Percentiles rank a stretch among this genome's conserved stretches.
phyloP scores from a whole-genome alignment of 2,329 filamentous ascomycete genomes.

The Colletotrichum tofieldiae region DNA sequence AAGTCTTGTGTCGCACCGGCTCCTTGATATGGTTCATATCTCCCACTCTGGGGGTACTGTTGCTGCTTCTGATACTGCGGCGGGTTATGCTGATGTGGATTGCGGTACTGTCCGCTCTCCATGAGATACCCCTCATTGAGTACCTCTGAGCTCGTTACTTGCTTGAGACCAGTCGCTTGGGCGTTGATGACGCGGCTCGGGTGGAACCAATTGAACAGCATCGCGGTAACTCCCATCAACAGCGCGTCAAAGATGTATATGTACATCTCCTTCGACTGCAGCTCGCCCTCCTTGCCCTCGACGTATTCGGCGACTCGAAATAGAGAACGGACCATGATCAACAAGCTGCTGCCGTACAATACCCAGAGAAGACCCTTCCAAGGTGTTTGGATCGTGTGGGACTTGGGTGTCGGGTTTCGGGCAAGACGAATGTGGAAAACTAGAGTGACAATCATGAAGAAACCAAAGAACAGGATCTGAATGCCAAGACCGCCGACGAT shows the following conservation, averaged over 20 bases:
- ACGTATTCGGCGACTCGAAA: slow-evolving; percentile 62
- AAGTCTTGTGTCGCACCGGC: slow-evolving; percentile 7
- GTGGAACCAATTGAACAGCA: slow-evolving; percentile 44
- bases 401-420: slow-evolving; percentile 38
- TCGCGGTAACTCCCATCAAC: slow-evolving; percentile 51
- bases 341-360: slow-evolving; percentile 48
- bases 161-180: slow-evolving; percentile 13
- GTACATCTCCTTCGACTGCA: slow-evolving; percentile 54
- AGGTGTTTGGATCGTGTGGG: slow-evolving; percentile 46
- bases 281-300: slow-evolving; percentile 52
- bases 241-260: slow-evolving; percentile 58
- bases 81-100: slow-evolving; percentile 4
- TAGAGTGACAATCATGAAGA: slow-evolving; percentile 65
- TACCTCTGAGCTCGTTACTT: slow-evolving; percentile 26
- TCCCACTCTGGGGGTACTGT: slow-evolving; percentile 2
- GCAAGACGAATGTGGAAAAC: slow-evolving; percentile 60
- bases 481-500: slow-evolving; percentile 68
- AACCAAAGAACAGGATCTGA: slow-evolving; percentile 69
- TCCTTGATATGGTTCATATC: slow-evolving; percentile 21
- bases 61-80: slow-evolving; percentile 20
- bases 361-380: slow-evolving; percentile 51
- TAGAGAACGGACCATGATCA: slow-evolving; percentile 59
- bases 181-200: slow-evolving; percentile 40
- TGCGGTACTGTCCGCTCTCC: slow-evolving; percentile 34
- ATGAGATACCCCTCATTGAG: slow-evolving; percentile 30